phyloP scores from a whole-genome alignment of 179 eudicot species.

The Actinidia arguta region DNA sequence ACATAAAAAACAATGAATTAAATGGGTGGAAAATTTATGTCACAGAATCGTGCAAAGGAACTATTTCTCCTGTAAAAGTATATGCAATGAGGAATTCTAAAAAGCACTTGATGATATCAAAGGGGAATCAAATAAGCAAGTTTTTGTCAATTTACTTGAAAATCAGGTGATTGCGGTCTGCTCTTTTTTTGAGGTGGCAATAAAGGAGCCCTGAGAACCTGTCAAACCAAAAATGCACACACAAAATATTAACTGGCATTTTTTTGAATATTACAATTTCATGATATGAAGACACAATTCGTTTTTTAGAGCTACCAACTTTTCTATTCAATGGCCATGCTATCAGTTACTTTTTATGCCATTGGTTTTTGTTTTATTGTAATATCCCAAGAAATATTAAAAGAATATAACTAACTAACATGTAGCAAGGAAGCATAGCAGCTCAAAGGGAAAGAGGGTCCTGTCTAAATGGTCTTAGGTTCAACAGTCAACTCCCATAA shows the following conservation, averaged over 20 bases:
- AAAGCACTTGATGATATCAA: neutral
- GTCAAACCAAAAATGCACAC: constrained; percentile 9
- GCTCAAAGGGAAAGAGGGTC: no score
- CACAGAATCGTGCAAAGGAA: neutral
- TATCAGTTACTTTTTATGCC: no score
- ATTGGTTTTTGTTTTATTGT: no score
- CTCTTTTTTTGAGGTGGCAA: constrained; percentile 43
- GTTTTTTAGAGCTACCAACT: constrained; percentile 41
- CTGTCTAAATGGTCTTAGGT: no score
- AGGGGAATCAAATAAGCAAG: neutral
- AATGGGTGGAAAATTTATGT: neutral
- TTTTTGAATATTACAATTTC: neutral
- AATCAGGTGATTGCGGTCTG: constrained; percentile 40
- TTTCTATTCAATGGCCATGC: constrained; percentile 56
- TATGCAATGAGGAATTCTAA: neutral
- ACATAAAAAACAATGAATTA: constrained; percentile 26
- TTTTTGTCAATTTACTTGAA: constrained; percentile 42
- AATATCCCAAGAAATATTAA: no score
- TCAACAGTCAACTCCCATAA: no score
- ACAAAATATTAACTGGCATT: constrained; percentile 1
- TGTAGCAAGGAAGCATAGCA: no score
- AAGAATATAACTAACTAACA: no score
- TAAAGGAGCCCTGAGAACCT: constrained; percentile 50
- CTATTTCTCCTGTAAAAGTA: neutral
- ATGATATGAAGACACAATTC: neutral